Base-by-base conservation (phyloP, 2,329 filamentous ascomycete genomes). In the Ilyonectria mors-panacis region DNA sequence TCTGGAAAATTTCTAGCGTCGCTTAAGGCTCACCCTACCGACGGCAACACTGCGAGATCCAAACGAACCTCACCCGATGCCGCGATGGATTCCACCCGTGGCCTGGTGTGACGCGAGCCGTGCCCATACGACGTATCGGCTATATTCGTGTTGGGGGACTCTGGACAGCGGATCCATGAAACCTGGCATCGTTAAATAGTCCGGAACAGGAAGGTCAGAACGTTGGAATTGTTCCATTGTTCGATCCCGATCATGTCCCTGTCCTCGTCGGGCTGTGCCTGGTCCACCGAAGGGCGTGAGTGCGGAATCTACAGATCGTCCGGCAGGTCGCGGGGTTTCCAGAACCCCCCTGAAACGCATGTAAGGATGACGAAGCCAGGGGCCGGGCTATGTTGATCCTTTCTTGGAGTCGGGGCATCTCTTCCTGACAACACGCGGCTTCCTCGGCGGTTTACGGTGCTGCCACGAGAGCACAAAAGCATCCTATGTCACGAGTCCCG, bases 1-100 rank as follows among this genome's bases (percentile, higher is more conserved):
- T 76, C 74, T 76, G 61, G 74, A 76, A 76, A 68, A 63, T 74
- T 76, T 76, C 74, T 76, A 76, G 74, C 71, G 71, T 57, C 55
- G 65, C 63, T 67, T 69, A 42, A 61, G 60, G 54, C 62, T 60
- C 60, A 48, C 47, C 62, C 55, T 60, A 35, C 50, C 47, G 12
- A 23, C 51, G 65, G 56, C 54, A 69, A 28, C 48, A 56, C 63
- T 63, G 53, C 63, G 39, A 66, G 63, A 71, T 75, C 66, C 66
- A 67, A 39, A 66, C 51, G 59, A 70, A 71, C 70, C 68, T 74
- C 71, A 70, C 60, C 59, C 57, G 63, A 74, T 75, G 57, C n/a
- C 55, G 33, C 54, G 44, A 64, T 53, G 35, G 39, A 47, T 42
- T 59, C 44, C 21, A 42, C 48, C 45, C 28, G 47, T 26, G 28